A percentile compares a stretch with the other conserved stretches of the same genome.
Evolutionary conservation across 805 yeast genomes (phyloP).

Genomic region (Candida suzukii): DNA sequence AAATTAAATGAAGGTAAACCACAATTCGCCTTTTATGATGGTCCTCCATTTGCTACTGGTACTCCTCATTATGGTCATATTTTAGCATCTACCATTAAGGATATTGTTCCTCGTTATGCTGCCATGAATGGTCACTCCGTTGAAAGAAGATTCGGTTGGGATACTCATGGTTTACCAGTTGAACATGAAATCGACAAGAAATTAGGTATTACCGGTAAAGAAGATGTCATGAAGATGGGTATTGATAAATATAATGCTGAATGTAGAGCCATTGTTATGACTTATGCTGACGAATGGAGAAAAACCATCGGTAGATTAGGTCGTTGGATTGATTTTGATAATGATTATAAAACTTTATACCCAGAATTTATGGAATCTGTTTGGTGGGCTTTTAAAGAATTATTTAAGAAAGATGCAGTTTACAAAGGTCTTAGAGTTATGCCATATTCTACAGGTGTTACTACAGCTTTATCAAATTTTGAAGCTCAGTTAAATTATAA

Average conservation of each 20-base stretch:
- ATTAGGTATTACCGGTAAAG: slow-evolving; percentile 85
- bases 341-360: slow-evolving; percentile 94
- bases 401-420: slow-evolving; percentile 79
- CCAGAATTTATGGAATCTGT: slow-evolving; percentile 96
- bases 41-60: slow-evolving; percentile 99
- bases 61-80: slow-evolving; percentile 99
- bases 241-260: slow-evolving; percentile 90
- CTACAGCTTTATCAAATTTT: slow-evolving; percentile 93
- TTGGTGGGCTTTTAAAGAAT: slow-evolving; percentile 97
- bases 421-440: slow-evolving; percentile 95
- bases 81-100: slow-evolving; percentile 94
- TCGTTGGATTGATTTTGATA: slow-evolving; percentile 98
- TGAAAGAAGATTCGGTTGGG: slow-evolving; percentile 99
- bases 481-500: slow-evolving; percentile 98
- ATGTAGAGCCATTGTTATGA: slow-evolving; percentile 96
- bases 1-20: slow-evolving; percentile 81
- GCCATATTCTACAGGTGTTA: slow-evolving; percentile 98
- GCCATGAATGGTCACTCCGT: slow-evolving; percentile 96
- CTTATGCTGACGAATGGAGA: slow-evolving; percentile 94
- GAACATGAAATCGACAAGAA: slow-evolving; percentile 99
- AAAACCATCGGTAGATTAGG: slow-evolving; percentile 89
- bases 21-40: slow-evolving; percentile 91
- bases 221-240: slow-evolving; percentile 91
- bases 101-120: slow-evolving; percentile 95
- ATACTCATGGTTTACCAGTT: slow-evolving; percentile 97